Evolutionary conservation across 2,329 filamentous ascomycete genomes (phyloP).

Genomic region (Gremmenia infestans): DNA sequence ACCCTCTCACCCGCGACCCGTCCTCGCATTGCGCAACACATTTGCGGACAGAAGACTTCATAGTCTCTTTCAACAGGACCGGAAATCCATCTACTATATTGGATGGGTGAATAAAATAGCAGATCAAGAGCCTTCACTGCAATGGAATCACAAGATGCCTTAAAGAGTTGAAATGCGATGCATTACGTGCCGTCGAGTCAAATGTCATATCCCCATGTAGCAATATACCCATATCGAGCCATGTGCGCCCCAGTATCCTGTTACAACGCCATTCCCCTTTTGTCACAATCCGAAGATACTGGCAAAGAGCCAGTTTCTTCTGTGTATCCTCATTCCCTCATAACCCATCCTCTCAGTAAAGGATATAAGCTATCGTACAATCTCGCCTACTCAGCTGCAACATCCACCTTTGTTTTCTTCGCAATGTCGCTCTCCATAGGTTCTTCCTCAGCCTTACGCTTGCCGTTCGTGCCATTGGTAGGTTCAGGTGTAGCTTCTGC

Average conservation of each 20-base stretch:
- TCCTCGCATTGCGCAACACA: neutral
- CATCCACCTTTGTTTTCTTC: conserved; percentile 30
- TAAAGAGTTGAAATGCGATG: neutral
- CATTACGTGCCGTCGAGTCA: neutral
- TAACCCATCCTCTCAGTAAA: neutral
- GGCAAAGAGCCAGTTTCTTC: conserved; percentile 2
- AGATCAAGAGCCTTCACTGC: neutral
- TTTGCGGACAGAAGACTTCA: neutral
- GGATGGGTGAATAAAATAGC: too few species aligned
- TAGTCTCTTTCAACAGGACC: neutral
- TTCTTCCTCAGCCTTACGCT: conserved; percentile 50
- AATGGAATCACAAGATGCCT: neutral
- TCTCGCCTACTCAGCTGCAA: neutral
- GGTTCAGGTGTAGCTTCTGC: conserved; percentile 27
- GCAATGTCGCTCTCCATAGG: conserved; percentile 21
- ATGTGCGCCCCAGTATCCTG: conserved; percentile 1
- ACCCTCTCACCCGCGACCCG: neutral
- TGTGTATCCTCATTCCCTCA: neutral
- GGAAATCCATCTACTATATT: too few species aligned
- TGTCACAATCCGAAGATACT: conserved; percentile 1
- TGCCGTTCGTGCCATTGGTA: conserved; percentile 38
- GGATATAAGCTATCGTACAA: too few species aligned
- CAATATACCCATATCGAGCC: neutral
- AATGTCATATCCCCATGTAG: neutral
- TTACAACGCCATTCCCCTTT: conserved; percentile 7